Evolutionary conservation across 805 yeast genomes (phyloP), one percentile per base, ranked within the genome.

Genomic region (Schizosaccharomyces pombe): DNA sequence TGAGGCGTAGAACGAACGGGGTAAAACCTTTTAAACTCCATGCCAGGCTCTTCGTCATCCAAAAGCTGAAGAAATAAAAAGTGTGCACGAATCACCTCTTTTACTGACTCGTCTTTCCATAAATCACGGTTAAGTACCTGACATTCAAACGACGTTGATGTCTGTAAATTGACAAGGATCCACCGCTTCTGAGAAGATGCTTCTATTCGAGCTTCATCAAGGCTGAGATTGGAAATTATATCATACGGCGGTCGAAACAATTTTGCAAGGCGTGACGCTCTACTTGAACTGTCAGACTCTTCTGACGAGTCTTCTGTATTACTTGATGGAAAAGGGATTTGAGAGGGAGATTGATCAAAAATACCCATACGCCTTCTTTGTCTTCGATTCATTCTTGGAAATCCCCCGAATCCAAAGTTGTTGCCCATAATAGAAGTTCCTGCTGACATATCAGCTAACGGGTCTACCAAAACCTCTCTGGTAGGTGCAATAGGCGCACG

Each of bases 221-320:
- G 65, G 55, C 75, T 76, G 16, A 78, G 58, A 59, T 74, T 77
- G 22, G 79, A 72, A 62, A 91, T 85, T 33, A 91, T 68, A 60
- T 89, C 96, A 69, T 85, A 89, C 0, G 99, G 99, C 0, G 98
- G 97, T 57, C 89, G 73, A 66, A 89, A 91, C 30, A 91, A 70
- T 57, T 74, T 74, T 3, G 95, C 96, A 52, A 91, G 69, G 53
- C 93, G 71, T 58, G 78, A 72, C 66, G 76, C 85, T 53, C 72
- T 77, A 19, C 73, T 65, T 0, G 73, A 69, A 54, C 77, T 66
- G 52, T 70, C 72, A 2, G 70, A 62, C 14, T 49, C 53, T 22
- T 49, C 53, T 16, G 28, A 24, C n/a, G 47, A 30, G 11, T 32
- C 47, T n/a, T 37, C 54, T 3, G 61, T 49, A 49, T 57, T 47